Conservation (phyloP, 2,329 filamentous ascomycete genomes). For the Xylaria sp. region DNA sequence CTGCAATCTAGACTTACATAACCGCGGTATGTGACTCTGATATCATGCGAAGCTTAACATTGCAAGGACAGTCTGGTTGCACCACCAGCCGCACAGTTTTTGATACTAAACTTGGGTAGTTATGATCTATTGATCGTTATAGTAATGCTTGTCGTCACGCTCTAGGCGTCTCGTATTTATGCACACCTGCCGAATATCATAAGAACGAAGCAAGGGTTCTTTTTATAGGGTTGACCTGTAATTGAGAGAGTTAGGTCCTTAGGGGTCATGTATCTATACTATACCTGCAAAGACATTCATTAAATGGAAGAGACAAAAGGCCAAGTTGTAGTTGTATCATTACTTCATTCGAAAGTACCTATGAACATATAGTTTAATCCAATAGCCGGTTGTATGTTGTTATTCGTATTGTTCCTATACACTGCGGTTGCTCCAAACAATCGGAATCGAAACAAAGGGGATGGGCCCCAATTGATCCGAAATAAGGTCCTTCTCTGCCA, state of each 20-base stretch:
- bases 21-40: background rate
- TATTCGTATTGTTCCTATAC: background rate
- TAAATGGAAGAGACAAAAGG: background rate
- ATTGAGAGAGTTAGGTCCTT: background rate
- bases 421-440: background rate
- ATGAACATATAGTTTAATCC: background rate
- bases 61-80: background rate
- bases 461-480: background rate
- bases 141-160: background rate
- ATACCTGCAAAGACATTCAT: background rate
- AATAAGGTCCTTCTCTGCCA: background rate
- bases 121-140: background rate
- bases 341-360: background rate
- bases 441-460: background rate
- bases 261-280: too few relatives aligned
- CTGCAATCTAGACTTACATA: background rate
- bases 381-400: background rate
- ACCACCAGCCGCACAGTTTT: background rate
- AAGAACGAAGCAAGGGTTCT: background rate
- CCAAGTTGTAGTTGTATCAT: background rate
- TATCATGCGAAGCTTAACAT: background rate
- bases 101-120: background rate
- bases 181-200: background rate
- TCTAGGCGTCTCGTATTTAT: background rate
- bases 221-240: background rate